Conservation (phyloP, 2,329 filamentous ascomycete genomes). For the Colletotrichum sp. region DNA sequence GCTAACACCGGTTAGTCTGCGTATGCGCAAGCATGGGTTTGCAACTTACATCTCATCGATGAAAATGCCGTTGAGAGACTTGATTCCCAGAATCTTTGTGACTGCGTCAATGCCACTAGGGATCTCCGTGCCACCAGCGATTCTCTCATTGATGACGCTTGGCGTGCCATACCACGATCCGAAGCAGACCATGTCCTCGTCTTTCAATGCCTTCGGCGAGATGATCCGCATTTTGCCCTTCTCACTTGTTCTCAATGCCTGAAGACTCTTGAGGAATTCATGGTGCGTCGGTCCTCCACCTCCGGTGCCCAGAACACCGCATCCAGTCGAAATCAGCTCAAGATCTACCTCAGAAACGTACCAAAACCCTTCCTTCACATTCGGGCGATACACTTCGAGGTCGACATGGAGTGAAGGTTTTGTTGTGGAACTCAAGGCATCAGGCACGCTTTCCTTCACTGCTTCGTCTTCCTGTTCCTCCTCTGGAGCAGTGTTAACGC, state of each 20-base stretch:
- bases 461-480: slow-evolving; percentile 24
- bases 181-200: slow-evolving; percentile 43
- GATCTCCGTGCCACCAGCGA: slow-evolving; percentile 37
- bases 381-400: slow-evolving; percentile 24
- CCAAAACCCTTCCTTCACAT: slow-evolving; percentile 18
- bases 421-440: slow-evolving; percentile 32
- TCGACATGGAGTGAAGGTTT: slow-evolving; percentile 35
- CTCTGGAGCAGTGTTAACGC: not conserved
- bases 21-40: not conserved
- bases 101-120: slow-evolving; percentile 39
- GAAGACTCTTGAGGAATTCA: slow-evolving; percentile 21
- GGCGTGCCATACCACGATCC: slow-evolving; percentile 51
- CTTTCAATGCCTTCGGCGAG: slow-evolving; percentile 37
- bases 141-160: slow-evolving; percentile 30
- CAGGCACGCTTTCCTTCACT: slow-evolving; percentile 30
- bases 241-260: slow-evolving; percentile 20
- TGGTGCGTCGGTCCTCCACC: slow-evolving; percentile 27
- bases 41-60: slow-evolving; percentile 40
- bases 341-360: slow-evolving; percentile 24
- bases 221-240: slow-evolving; percentile 35
- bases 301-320: slow-evolving; percentile 27
- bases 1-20: slow-evolving; percentile 34
- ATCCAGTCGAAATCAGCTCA: slow-evolving; percentile 25
- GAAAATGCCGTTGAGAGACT: slow-evolving; percentile 36
- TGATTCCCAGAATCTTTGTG: slow-evolving; percentile 33